Evolutionary conservation across 148 eudicot genomes (phyloP), one percentile per base, ranked within the genome.

Genomic region (Rhododendron williamsianum): DNA sequence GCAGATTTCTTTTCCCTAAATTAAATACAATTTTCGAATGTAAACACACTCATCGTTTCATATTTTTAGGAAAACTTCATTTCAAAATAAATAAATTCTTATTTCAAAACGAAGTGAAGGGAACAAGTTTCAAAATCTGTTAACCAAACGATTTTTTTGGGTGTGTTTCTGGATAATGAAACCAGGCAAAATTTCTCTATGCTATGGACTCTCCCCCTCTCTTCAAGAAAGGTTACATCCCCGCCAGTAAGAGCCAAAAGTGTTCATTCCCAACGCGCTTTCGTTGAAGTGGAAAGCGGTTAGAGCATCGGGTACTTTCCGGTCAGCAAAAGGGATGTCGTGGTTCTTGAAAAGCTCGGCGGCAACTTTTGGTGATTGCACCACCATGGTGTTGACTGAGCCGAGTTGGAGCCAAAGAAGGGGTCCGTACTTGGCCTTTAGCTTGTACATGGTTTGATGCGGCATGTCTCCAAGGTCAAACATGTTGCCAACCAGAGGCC

Each of bases 331-430:
- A 46, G 63, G 1, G 12, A 45, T 6, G 41, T 87, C 88, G 46
- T 87, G 71, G 25, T 87, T 87, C 78, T 83, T 83, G 86, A 87
- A 87, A n/a, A 87, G 46, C 35, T 87, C 88, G 6, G 82, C 67
- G 21, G 88, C 86, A 0, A 69, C 88, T 12, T 60, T 65, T 27
- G 86, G 67, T 8, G 78, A 83, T 72, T 83, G 83, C 15, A 87
- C 48, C 46, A 83, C 89, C 91, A 89, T 79, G 15, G 87, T 85
- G 86, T 87, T 87, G 6, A 89, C 82, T 0, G 87, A 76, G 9
- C 90, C 90, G 4, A 89, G 87, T 13, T 72, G 51, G 35, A 89
- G 67, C 86, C 86, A 87, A 7, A 88, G 49, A 8, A 87, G 63
- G 0, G 89, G 89, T 10, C 89, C 89, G n/a, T 81, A 84, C 30